Evolutionary conservation across 495 filamentous ascomycete species (phyloP).

Genomic region (Aspergillus leporis): DNA sequence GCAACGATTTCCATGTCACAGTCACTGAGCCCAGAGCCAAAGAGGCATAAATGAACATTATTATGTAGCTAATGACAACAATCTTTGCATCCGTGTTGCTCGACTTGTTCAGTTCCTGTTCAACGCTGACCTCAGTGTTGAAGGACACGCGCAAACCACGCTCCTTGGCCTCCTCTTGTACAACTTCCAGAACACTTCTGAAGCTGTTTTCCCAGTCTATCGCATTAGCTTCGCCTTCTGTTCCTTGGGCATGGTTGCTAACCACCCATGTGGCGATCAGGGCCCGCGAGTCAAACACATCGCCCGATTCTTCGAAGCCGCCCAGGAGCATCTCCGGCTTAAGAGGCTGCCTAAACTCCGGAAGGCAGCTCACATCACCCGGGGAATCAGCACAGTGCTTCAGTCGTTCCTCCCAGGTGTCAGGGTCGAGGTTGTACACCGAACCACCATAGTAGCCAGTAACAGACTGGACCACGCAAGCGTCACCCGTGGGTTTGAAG

Average conservation of each 20-base stretch:
- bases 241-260: conserved; percentile 78
- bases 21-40: conserved; percentile 87
- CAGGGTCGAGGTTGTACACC: conserved; percentile 57
- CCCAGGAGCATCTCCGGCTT: conserved; percentile 83
- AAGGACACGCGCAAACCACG: conserved; percentile 86
- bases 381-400: conserved; percentile 72
- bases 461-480: conserved; percentile 89
- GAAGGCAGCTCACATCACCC: conserved; percentile 70
- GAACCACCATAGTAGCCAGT: conserved; percentile 80
- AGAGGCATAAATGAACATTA: conserved; percentile 98
- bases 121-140: conserved; percentile 89
- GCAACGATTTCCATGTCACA: conserved; percentile 67
- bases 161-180: conserved; percentile 77
- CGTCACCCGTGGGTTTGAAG: conserved; percentile 87
- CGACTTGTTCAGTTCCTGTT: conserved; percentile 90
- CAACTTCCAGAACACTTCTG: conserved; percentile 63
- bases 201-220: conserved; percentile 88
- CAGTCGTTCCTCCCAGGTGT: conserved; percentile 69
- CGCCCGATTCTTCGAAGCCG: conserved; percentile 65
- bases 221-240: conserved; percentile 63
- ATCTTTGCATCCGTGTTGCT: conserved; percentile 98
- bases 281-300: conserved; percentile 73
- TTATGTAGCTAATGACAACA: conserved; percentile 92
- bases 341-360: conserved; percentile 82
- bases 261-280: conserved; percentile 96